Evolutionary conservation across 495 filamentous ascomycete species (phyloP).

Genomic region (Schizothecium vesticola): DNA sequence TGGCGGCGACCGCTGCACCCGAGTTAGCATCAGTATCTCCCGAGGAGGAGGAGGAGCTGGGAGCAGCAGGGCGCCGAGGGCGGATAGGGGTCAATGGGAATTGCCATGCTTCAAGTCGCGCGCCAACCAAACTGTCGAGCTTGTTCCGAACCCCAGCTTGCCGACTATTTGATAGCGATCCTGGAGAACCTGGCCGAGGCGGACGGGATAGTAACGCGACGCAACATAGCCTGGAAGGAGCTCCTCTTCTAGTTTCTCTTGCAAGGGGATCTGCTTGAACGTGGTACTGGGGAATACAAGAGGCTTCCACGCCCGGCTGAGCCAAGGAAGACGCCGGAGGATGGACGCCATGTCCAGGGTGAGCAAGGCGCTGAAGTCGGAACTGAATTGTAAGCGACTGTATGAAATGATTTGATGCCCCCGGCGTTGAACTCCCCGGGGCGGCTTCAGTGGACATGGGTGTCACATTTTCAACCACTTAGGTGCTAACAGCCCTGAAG

Average conservation of each 20-base stretch:
- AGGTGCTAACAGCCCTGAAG: not conserved
- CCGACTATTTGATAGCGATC: slow-evolving; percentile 44
- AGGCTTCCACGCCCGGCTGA: not conserved
- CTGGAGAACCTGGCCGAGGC: not conserved
- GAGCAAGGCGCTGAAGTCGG: not conserved
- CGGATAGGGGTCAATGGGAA: not conserved
- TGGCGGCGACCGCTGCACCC: slow-evolving; percentile 21
- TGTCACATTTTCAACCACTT: not conserved
- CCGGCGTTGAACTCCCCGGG: not conserved
- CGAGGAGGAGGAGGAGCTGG: not conserved
- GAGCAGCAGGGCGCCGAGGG: not conserved
- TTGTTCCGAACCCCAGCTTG: slow-evolving; percentile 51
- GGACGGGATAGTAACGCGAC: not conserved
- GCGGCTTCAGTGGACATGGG: not conserved
- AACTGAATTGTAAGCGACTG: not conserved
- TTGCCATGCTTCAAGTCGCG: slow-evolving; percentile 44
- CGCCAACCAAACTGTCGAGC: slow-evolving; percentile 51
- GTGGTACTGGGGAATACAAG: not conserved
- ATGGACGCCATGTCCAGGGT: not conserved
- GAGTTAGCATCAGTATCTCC: not conserved
- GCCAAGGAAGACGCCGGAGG: not conserved
- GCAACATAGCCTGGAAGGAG: not conserved
- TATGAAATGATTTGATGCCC: not conserved
- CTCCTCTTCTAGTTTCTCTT: not conserved
- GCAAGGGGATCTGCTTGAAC: not conserved